Evolutionary conservation across 2,329 filamentous ascomycete species (phyloP).

Genomic region (Aspergillus puulaauensis): DNA sequence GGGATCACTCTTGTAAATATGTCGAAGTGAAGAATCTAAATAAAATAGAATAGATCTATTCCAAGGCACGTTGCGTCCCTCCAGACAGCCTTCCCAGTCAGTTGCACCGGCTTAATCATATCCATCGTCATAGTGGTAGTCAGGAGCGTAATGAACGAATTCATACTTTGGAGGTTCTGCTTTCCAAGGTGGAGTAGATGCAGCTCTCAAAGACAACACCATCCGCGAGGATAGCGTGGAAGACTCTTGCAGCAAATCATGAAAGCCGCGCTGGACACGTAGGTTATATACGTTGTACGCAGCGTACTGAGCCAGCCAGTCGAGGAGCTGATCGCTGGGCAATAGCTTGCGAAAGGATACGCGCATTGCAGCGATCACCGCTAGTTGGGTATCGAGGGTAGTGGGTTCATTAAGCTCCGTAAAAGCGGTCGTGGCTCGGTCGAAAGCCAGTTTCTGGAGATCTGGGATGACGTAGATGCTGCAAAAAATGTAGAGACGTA

Average conservation of each 20-base stretch:
- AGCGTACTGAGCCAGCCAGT: conserved; percentile 11
- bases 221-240: conserved; percentile 8
- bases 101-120: no score
- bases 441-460: conserved; percentile 11
- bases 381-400: not conserved
- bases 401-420: not conserved
- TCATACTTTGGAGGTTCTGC: not conserved
- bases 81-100: no score
- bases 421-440: conserved; percentile 5
- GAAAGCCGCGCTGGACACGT: conserved; percentile 1
- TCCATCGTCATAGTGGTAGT: not conserved
- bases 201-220: conserved; percentile 3
- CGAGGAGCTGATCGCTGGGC: not conserved
- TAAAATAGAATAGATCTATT: no score
- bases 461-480: conserved; percentile 9
- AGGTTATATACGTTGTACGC: conserved; percentile 2
- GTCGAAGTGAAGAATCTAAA: no score
- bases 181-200: not conserved
- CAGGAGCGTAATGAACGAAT: not conserved
- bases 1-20: no score
- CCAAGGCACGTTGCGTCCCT: no score
- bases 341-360: not conserved
- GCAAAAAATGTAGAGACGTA: conserved; percentile 16
- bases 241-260: conserved; percentile 8
- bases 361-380: not conserved